Percentiles rank a stretch among this genome's conserved stretches.
Evolutionary conservation across 2,329 filamentous ascomycete species (phyloP).

Genomic region (Colletotrichum liriopes): DNA sequence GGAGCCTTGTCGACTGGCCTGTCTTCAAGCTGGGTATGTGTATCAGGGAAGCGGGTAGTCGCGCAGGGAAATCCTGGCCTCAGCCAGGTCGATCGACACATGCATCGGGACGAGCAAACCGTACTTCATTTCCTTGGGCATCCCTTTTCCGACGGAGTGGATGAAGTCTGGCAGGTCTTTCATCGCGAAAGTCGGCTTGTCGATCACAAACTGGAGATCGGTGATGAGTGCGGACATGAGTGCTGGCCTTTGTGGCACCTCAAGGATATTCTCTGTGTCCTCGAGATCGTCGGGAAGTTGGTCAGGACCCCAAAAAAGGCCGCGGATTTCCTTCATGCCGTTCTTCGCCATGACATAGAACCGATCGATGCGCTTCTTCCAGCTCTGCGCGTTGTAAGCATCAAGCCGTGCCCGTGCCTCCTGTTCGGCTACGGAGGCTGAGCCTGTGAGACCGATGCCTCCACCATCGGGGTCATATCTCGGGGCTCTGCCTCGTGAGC

Average conservation of each 20-base stretch:
- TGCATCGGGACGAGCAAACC: conserved; percentile 91
- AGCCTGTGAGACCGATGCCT: conserved; percentile 77
- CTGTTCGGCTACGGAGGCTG: conserved; percentile 79
- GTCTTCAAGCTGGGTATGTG: conserved; percentile 89
- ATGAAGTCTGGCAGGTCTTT: conserved; percentile 87
- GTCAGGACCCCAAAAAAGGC: conserved; percentile 86
- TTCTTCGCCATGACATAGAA: conserved; percentile 78
- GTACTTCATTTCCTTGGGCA: conserved; percentile 93
- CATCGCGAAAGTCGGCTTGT: conserved; percentile 93
- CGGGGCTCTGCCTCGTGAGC: conserved; percentile 62
- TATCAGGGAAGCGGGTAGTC: conserved; percentile 95
- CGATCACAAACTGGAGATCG: conserved; percentile 87
- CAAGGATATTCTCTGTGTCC: conserved; percentile 87
- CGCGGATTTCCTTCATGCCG: conserved; percentile 84
- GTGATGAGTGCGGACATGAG: conserved; percentile 86
- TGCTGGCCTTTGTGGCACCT: conserved; percentile 87
- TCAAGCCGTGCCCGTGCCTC: conserved; percentile 85
- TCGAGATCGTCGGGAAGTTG: conserved; percentile 86
- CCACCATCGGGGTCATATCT: conserved; percentile 87
- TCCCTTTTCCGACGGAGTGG: conserved; percentile 93
- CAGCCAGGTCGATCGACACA: conserved; percentile 90
- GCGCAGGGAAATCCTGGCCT: conserved; percentile 86
- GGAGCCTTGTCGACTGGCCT: conserved; percentile 83
- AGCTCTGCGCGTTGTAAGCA: conserved; percentile 87
- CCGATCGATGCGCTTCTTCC: conserved; percentile 91